phyloP scores from a whole-genome alignment of 352 stramenopile species.

The Chrysophaeum taylorii region DNA sequence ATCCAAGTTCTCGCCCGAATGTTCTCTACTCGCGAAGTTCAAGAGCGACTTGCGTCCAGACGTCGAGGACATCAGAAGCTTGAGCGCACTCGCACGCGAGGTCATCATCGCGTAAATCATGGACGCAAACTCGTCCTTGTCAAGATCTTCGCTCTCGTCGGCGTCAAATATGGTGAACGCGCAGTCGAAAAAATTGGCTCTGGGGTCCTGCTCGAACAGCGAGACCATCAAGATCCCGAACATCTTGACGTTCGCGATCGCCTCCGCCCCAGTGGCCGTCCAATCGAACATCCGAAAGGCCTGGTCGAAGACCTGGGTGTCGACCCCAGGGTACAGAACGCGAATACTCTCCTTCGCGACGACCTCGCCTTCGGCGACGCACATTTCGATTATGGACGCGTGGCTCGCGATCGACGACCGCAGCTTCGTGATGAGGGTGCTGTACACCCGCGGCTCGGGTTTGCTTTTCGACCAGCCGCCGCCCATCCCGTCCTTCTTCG shows the following conservation, averaged over 20 bases:
- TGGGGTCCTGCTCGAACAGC: neutral
- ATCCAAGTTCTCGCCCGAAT: neutral
- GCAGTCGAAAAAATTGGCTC: neutral
- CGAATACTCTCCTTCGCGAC: neutral
- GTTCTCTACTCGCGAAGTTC: neutral
- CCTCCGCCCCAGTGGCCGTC: neutral
- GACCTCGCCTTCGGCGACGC: neutral
- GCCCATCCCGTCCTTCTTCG: no score
- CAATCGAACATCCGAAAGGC: neutral
- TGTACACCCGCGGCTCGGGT: no score
- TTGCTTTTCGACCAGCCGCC: no score
- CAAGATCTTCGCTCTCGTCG: neutral
- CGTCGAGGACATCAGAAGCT: neutral
- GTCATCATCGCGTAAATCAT: neutral
- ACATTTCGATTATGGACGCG: neutral
- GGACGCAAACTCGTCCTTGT: neutral
- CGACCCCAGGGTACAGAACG: neutral
- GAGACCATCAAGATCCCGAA: neutral
- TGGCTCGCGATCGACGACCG: no score
- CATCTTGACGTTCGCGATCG: neutral
- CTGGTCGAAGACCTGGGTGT: no score
- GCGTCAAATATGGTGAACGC: neutral
- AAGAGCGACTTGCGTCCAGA: neutral
- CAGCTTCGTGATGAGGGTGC: no score
- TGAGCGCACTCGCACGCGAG: neutral